Percentiles rank a stretch among this genome's conserved stretches.
phyloP scores from a whole-genome alignment of 495 filamentous ascomycete species.

The Pyrenula massariospora region DNA sequence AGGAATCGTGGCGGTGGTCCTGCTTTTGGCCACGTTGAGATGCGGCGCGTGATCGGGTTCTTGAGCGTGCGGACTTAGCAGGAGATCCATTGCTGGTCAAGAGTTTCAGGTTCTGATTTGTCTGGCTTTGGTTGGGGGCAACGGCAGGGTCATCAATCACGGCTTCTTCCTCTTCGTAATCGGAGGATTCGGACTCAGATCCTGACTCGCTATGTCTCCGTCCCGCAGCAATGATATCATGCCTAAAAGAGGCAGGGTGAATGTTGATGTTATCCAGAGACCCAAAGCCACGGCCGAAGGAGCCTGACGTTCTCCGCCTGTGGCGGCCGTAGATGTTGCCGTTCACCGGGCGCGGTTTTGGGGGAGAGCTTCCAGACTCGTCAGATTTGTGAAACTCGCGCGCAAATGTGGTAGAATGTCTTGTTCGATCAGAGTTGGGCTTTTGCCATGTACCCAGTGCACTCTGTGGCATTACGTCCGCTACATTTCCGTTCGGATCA shows the following conservation, averaged over 20 bases:
- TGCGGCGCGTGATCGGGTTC: neutral
- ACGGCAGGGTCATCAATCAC: neutral
- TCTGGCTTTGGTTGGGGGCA: neutral
- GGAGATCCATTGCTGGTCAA: neutral
- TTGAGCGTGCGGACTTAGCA: neutral
- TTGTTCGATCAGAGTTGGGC: slow-evolving; percentile 2
- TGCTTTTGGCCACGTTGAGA: neutral
- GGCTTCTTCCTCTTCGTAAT: slow-evolving; percentile 21
- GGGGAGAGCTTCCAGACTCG: neutral
- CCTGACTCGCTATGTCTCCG: slow-evolving; percentile 40
- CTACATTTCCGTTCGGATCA: slow-evolving; percentile 33
- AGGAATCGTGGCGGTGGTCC: slow-evolving; percentile 14
- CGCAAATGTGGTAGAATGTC: neutral
- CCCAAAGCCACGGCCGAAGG: slow-evolving; percentile 33
- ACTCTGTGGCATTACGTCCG: slow-evolving; percentile 30
- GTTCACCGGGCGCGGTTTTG: slow-evolving; percentile 11
- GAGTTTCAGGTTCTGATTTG: neutral
- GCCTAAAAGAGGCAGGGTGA: slow-evolving; percentile 80
- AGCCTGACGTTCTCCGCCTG: slow-evolving; percentile 40
- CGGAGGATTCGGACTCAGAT: slow-evolving; percentile 41
- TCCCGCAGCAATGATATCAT: slow-evolving; percentile 78
- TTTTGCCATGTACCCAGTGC: slow-evolving; percentile 6
- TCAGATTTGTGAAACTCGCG: neutral
- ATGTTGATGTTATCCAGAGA: slow-evolving; percentile 67
- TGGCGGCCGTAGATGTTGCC: slow-evolving; percentile 30